Evolutionary conservation across 768 basidiomycete species (phyloP), one percentile per base, ranked within the genome.

Genomic region (Kwoniella europaea): DNA sequence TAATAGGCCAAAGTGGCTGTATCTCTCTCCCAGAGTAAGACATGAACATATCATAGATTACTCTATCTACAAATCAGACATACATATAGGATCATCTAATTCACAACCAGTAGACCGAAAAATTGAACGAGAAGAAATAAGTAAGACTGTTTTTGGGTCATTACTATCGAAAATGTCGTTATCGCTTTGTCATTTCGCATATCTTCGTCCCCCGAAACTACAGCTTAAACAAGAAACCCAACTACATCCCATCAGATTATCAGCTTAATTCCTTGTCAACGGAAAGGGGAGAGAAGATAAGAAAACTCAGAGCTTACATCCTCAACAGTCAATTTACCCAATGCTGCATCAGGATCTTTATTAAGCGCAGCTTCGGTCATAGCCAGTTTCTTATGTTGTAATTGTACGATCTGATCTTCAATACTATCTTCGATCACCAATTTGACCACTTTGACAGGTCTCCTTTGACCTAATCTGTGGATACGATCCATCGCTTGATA

Each of bases 351-450:
- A 16, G 77, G 74, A 71, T 80, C 75, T 6, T 71, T 76, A n/a
- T 73, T 73, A n/a, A 81, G 69, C 18, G 79, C 78, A 22, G 76
- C 79, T 68, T 77, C 91, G 3, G 95, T 89, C 94, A 97, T 96
- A 0, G 93, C 94, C 50, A 90, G 88, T 83, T 99, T 99, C 86
- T 98, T 97, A 84, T 97, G 94, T 84, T 98, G 94, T n/a, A 96
- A 89, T 84, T 96, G 93, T 18, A 99, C 88, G 68, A 99, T 98
- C 71, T 94, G 90, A 70, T 81, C 74, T 66, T 99, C 97, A 72
- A 99, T 98, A 70, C 92, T 93, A 82, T 99, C 95, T 83, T 98
- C 94, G 54, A 98, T 88, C 18, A 98, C 91, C 10, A 98, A 87
- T 78, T 98, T 96, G 83, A 93, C 93, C 16, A 94, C 94, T 76